A percentile compares a stretch with the other conserved stretches of the same genome.
Evolutionary conservation across 768 basidiomycete genomes (phyloP).

Genomic region (Tephrocybe rancida): DNA sequence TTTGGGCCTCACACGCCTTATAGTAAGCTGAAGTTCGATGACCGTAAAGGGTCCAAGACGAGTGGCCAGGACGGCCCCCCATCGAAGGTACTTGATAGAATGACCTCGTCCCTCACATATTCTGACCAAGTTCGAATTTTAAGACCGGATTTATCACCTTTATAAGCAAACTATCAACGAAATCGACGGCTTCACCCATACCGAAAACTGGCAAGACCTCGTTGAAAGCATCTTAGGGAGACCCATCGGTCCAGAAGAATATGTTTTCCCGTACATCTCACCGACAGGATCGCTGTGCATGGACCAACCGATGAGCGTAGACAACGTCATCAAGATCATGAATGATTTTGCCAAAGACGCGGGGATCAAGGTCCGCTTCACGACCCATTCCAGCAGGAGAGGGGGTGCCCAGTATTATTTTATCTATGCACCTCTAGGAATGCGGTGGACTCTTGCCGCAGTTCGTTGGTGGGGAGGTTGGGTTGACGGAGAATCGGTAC

Average conservation of each 20-base stretch:
- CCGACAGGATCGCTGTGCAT: neutral
- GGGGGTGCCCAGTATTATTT: slow-evolving; percentile 22
- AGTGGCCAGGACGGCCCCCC: neutral
- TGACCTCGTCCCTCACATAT: neutral
- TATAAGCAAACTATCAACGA: neutral
- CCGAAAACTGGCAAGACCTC: neutral
- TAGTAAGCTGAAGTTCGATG: too few relatives aligned
- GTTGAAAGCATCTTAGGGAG: neutral
- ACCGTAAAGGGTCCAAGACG: too few relatives aligned
- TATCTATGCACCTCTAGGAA: slow-evolving; percentile 33
- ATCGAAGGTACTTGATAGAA: neutral
- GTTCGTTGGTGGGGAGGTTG: slow-evolving; percentile 3
- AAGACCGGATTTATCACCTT: neutral
- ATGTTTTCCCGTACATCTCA: neutral
- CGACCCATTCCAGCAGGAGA: neutral
- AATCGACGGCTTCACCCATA: neutral
- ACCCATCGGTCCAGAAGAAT: neutral
- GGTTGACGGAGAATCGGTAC: neutral
- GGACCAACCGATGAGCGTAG: neutral
- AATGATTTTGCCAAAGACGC: neutral
- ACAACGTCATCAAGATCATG: neutral
- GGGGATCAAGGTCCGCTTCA: neutral
- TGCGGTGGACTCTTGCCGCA: neutral
- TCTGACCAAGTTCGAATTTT: too few relatives aligned
- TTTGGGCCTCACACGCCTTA: too few relatives aligned